Conservation (phyloP, 306 rosid species). For the Inga leiocalycina region DNA sequence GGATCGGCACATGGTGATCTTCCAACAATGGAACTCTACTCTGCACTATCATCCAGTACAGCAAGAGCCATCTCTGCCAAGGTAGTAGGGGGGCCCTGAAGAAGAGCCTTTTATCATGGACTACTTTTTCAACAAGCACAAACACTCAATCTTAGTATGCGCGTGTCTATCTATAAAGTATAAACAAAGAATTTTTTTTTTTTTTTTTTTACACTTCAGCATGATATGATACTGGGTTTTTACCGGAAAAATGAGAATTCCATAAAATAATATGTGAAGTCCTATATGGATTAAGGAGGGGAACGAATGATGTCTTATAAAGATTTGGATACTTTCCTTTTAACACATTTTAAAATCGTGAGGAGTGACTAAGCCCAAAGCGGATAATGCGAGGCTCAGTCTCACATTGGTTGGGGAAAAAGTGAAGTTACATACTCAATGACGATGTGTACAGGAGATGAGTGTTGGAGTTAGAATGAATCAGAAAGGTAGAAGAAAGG, state of each 20-base stretch:
- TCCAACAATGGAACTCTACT: conserved; percentile 12
- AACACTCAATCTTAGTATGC: neutral
- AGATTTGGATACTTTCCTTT: too few relatives aligned
- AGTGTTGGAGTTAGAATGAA: neutral
- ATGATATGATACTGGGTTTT: too few relatives aligned
- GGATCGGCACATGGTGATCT: conserved; percentile 25
- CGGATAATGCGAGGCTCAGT: too few relatives aligned
- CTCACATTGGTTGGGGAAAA: too few relatives aligned
- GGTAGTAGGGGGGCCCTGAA: neutral
- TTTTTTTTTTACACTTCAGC: neutral
- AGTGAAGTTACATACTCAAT: too few relatives aligned
- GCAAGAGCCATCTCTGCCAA: neutral
- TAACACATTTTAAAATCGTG: too few relatives aligned
- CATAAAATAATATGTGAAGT: too few relatives aligned
- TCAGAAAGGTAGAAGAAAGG: neutral
- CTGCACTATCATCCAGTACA: conserved; percentile 10
- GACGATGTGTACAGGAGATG: neutral
- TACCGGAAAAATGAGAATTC: too few relatives aligned
- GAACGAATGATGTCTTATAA: too few relatives aligned
- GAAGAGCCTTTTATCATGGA: neutral
- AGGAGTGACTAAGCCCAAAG: too few relatives aligned
- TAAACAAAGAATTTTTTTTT: neutral
- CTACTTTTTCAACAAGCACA: neutral
- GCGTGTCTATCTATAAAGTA: neutral
- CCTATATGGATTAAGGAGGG: too few relatives aligned